Conservation (phyloP, 805 yeast species). For the Schizosaccharomyces pombe region ASM294v3 CU329670.1:4389501-4390000, state of each 20-base stretch:
- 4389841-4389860: conserved; percentile 73
- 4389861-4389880: conserved; percentile 75
- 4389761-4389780: conserved; percentile 53
- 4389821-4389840: conserved; percentile 71
- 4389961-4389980: conserved; percentile 75
- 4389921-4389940: conserved; percentile 60
- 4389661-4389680: conserved; percentile 25
- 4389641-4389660: conserved; percentile 46
- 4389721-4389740: conserved; percentile 78
- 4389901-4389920: conserved; percentile 70
- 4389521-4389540: conserved; percentile 62
- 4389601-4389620: conserved; percentile 77
- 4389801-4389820: conserved; percentile 78
- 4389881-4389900: conserved; percentile 84
- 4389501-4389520: conserved; percentile 85
- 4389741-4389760: conserved; percentile 80
- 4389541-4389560: conserved; percentile 19
- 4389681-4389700: conserved; percentile 8
- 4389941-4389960: conserved; percentile 69
- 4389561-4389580: conserved; percentile 18
- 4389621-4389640: conserved; percentile 81
- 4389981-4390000: conserved; percentile 92
- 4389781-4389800: conserved; percentile 38
- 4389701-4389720: conserved; percentile 24
- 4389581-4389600: conserved; percentile 47